A percentile compares a stretch with the other conserved stretches of the same genome.
These are phyloP conservation scores for Hymenoscyphus scutula DNA, from an alignment of 2,329 filamentous ascomycete species.

Conservation along the genomic window DNA sequence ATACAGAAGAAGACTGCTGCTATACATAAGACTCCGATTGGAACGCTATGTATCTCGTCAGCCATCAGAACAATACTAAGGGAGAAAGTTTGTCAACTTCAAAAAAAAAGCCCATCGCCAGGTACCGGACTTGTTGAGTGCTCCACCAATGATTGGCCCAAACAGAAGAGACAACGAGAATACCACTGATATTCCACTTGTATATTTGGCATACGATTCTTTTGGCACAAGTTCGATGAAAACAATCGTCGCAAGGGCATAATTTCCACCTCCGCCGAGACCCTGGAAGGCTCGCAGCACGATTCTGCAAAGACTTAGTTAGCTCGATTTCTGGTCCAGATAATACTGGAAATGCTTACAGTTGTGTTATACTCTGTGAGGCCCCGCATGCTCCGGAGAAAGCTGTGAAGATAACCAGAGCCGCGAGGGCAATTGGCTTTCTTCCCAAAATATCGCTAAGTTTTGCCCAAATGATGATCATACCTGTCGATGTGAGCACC, in stretches of 20 bases:
- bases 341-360: conserved; percentile 3
- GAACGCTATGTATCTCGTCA: conserved; percentile 8
- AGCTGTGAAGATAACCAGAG: not conserved
- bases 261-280: conserved; percentile 45
- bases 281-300: conserved; percentile 37
- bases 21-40: not conserved
- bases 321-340: too few relatives aligned
- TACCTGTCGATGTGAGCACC: not conserved
- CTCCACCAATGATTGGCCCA: conserved; percentile 21
- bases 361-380: conserved; percentile 2
- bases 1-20: not conserved
- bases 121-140: conserved; percentile 12
- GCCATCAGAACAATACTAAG: not conserved
- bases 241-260: conserved; percentile 45
- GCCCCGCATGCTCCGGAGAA: conserved; percentile 6
- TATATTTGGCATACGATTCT: conserved; percentile 38
- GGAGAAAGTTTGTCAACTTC: conserved; percentile 37
- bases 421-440: not conserved
- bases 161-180: conserved; percentile 36
- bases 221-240: conserved; percentile 50
- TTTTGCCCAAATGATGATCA: conserved; percentile 2
- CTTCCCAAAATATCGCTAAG: conserved; percentile 4
- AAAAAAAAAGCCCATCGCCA: conserved; percentile 52
- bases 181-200: conserved; percentile 28
- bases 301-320: too few relatives aligned